Evolutionary conservation across 805 yeast species (phyloP), one percentile per base, ranked within the genome.

Genomic region (Sugiyamaella chiloensis): DNA sequence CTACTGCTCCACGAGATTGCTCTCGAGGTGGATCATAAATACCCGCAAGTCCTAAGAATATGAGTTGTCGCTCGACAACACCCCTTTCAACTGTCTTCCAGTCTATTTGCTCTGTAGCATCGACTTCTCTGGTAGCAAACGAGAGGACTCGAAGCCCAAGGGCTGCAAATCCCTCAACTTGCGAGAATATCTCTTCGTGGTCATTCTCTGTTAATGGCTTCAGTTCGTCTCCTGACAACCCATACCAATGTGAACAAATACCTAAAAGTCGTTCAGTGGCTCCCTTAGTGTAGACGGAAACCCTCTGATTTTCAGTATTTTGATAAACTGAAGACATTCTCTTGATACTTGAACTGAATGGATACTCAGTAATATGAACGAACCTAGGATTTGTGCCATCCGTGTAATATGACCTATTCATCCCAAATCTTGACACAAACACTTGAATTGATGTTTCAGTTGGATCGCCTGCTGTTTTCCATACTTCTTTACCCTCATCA

Each of bases 391-490:
- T 42, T 5, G 61, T 65, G 26, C 68, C 75, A 24, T 72, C 71
- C 9, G 74, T 69, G 52, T 74, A 60, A 7, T 55, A 56, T 11
- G 69, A 68, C 57, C 85, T 73, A 19, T 75, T 73, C 36, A 27
- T 16, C 12, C 31, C 26, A 24, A 52, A 29, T 58, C 89, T 76
- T 9, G 80, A 67, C 19, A 82, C 76, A 60, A 84, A 85, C 0
- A 87, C 91, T 60, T 86, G 91, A 52, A 87, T 83, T 2, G 96
- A 95, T 59, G 85, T 81, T 67, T 87, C 96, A 2, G 96, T 87
- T 35, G 96, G 91, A 61, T 87, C 96, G 51, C 96, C 96, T 60
- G 81, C 83, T 7, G 88, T 89, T 56, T 76, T 78, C 95, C 95
- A 87, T 7, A 63, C 65, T 3, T 57, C 62, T 12, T 65, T 52